Conservation (phyloP, 805 yeast genomes). For the Metschnikowia borealis region DNA sequence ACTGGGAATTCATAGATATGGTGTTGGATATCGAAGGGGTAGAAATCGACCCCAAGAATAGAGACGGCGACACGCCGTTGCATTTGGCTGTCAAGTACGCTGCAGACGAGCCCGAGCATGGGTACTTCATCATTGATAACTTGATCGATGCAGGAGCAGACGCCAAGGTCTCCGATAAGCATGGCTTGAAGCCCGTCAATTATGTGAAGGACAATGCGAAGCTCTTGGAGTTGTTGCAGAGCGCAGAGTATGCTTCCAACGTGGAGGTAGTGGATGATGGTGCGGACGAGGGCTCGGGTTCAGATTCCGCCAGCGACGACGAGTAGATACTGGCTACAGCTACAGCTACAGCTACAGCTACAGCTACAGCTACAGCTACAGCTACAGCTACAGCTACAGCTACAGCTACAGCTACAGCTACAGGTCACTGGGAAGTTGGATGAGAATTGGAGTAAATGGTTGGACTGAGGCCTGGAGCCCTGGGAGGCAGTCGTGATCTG, state of each 20-base stretch:
- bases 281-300: constrained; percentile 32
- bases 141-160: constrained; percentile 91
- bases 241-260: constrained; percentile 73
- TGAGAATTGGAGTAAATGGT: no score
- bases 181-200: constrained; percentile 73
- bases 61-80: constrained; percentile 83
- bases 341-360: no score
- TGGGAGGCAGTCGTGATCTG: no score
- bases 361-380: no score
- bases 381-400: no score
- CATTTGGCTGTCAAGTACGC: constrained; percentile 81
- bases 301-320: constrained; percentile 25
- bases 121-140: constrained; percentile 70
- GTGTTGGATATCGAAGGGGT: constrained; percentile 85
- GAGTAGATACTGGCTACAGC: not conserved
- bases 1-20: constrained; percentile 79
- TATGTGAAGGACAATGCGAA: constrained; percentile 55
- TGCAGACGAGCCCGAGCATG: constrained; percentile 79
- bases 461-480: no score
- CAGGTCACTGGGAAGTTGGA: no score
- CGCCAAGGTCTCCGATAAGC: constrained; percentile 44
- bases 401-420: no score
- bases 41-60: constrained; percentile 78
- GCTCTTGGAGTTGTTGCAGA: constrained; percentile 61
- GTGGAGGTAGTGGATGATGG: constrained; percentile 13